Evolutionary conservation across 192 early-diverging fungal species (phyloP).

Genomic region (Podila minutissima): DNA sequence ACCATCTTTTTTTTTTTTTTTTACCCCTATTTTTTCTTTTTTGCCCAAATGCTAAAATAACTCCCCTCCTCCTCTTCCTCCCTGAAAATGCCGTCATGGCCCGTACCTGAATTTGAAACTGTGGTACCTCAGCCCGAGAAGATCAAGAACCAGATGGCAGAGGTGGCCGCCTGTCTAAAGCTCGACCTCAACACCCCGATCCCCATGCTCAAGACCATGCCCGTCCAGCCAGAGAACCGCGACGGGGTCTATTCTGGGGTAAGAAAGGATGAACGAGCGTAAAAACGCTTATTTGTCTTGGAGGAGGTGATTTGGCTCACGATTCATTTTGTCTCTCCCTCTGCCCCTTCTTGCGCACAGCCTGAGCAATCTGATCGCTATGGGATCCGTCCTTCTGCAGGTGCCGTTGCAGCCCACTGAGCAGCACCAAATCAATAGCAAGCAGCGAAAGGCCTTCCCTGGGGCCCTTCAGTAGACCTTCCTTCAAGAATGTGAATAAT

Average conservation of each 20-base stretch:
- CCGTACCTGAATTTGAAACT: too few relatives aligned
- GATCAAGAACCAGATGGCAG: slow-evolving; percentile 51
- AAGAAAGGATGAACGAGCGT: neutral
- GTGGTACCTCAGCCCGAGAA: slow-evolving; percentile 21
- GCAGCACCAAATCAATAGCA: too few relatives aligned
- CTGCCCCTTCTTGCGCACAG: neutral
- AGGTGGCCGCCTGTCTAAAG: slow-evolving; percentile 44
- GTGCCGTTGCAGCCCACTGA: neutral
- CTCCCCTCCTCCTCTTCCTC: neutral
- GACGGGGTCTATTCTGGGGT: slow-evolving; percentile 16
- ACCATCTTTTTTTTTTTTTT: too few relatives aligned
- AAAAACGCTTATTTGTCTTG: neutral
- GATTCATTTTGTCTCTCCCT: neutral
- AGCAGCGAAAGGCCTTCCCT: too few relatives aligned
- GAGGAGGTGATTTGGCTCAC: neutral
- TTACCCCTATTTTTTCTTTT: too few relatives aligned
- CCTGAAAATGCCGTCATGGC: neutral
- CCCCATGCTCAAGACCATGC: slow-evolving; percentile 44
- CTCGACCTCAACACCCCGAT: slow-evolving; percentile 44
- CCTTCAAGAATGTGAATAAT: too few relatives aligned
- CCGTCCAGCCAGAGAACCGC: slow-evolving; percentile 31
- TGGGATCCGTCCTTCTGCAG: neutral
- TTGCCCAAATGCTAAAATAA: too few relatives aligned
- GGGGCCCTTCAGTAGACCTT: too few relatives aligned
- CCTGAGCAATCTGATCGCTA: neutral